Conservation (phyloP, 306 rosid species). For the Trifolium fragiferum region DNA sequence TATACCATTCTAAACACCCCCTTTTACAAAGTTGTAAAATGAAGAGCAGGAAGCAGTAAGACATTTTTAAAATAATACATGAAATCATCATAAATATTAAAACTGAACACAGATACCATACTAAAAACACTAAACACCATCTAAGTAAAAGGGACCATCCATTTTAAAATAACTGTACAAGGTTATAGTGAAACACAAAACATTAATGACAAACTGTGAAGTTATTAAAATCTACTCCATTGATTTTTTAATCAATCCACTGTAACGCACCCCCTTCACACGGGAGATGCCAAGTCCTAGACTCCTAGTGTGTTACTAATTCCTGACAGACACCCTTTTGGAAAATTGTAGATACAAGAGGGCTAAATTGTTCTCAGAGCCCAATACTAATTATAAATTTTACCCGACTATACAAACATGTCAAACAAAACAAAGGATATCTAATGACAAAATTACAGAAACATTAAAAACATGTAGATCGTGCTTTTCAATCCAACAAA, state of each 20-base stretch:
- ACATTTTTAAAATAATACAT: too few species aligned
- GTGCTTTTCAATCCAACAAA: constrained; percentile 15
- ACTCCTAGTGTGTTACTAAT: neutral
- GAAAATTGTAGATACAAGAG: neutral
- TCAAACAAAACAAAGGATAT: neutral
- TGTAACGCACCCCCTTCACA: neutral
- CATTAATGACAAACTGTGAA: neutral
- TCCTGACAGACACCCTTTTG: neutral
- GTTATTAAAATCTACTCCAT: neutral
- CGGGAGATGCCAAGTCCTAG: neutral
- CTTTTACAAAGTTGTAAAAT: too few species aligned
- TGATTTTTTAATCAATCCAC: neutral
- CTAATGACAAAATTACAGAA: neutral
- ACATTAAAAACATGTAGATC: neutral
- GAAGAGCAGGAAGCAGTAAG: too few species aligned
- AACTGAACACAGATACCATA: neutral
- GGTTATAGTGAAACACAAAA: neutral
- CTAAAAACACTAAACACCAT: neutral
- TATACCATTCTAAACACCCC: neutral
- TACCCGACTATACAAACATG: neutral
- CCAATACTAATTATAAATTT: neutral
- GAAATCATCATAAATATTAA: too few species aligned
- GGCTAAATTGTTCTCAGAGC: neutral
- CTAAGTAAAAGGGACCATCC: neutral
- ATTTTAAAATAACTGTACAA: neutral